These are phyloP conservation scores for Cercophora newfieldiana DNA, from an alignment of 495 filamentous ascomycete species.

Conservation along the genomic window DNA sequence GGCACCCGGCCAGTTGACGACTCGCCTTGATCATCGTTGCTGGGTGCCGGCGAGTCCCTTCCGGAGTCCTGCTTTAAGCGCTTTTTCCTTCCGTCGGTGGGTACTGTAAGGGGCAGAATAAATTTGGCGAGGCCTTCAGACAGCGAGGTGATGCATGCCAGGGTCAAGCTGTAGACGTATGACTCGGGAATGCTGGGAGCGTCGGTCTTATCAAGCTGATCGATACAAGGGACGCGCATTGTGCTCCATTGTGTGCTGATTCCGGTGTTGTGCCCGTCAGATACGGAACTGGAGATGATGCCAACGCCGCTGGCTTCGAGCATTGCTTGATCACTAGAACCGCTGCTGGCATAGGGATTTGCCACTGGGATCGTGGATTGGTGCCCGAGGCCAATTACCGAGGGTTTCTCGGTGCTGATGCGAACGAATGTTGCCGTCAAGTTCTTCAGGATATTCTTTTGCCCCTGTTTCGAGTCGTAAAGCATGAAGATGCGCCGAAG, in stretches of 20 bases:
- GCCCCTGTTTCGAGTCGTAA: constrained; percentile 72
- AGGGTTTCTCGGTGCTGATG: constrained; percentile 84
- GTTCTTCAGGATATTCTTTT: constrained; percentile 75
- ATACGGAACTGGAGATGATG: constrained; percentile 75
- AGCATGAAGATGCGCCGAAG: constrained; percentile 77
- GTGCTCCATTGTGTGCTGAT: constrained; percentile 91
- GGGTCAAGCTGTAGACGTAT: constrained; percentile 85
- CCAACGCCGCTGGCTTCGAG: constrained; percentile 87
- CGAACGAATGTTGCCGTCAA: constrained; percentile 82
- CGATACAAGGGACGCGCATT: constrained; percentile 83
- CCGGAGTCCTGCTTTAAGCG: constrained; percentile 45
- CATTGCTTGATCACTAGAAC: constrained; percentile 73
- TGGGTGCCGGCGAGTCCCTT: constrained; percentile 44
- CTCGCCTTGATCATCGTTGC: constrained; percentile 35
- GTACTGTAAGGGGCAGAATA: constrained; percentile 83
- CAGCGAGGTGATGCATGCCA: constrained; percentile 83
- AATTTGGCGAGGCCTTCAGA: constrained; percentile 93
- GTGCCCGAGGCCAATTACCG: constrained; percentile 79
- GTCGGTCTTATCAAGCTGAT: constrained; percentile 90
- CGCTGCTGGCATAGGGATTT: constrained; percentile 38
- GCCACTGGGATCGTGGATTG: constrained; percentile 76
- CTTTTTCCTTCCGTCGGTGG: constrained; percentile 58
- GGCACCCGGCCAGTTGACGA: constrained; percentile 36
- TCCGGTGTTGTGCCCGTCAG: constrained; percentile 65
- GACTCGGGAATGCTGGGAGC: constrained; percentile 82